Percentiles rank a stretch among this genome's conserved stretches.
Conservation (phyloP, 2,329 filamentous ascomycete species). For the Microdochium bolleyi region DNA sequence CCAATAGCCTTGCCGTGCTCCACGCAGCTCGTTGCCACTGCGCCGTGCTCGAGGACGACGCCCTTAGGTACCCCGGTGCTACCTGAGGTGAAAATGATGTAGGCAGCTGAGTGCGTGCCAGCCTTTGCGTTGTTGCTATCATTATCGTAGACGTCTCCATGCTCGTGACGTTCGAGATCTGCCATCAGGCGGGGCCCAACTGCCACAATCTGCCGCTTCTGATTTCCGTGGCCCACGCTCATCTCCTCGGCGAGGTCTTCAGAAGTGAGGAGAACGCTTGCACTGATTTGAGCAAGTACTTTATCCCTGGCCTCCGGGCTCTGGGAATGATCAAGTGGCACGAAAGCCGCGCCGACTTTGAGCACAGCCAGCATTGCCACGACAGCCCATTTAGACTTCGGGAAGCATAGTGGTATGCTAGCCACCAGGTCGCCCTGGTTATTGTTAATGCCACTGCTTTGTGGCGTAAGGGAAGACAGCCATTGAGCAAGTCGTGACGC, state of each 20-base stretch:
- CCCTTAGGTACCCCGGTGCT: conserved; percentile 41
- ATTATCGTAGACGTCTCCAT: conserved; percentile 33
- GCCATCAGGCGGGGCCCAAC: conserved; percentile 16
- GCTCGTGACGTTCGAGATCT: conserved; percentile 15
- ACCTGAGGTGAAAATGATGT: conserved; percentile 41
- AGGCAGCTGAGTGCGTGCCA: conserved; percentile 1
- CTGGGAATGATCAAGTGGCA: conserved; percentile 10
- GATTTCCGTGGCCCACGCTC: conserved; percentile 30
- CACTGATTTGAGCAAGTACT: conserved; percentile 32
- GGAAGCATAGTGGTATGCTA: conserved; percentile 6
- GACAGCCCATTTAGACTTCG: conserved; percentile 6
- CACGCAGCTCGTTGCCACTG: neutral
- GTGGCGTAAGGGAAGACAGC: neutral
- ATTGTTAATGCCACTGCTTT: neutral
- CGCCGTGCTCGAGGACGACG: conserved; percentile 18
- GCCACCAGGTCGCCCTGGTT: neutral
- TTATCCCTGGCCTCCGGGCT: conserved; percentile 30
- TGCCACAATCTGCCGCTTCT: conserved; percentile 21
- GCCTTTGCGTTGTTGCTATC: neutral
- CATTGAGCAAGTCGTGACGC: conserved; percentile 4
- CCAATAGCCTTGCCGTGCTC: neutral
- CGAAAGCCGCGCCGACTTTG: conserved; percentile 12
- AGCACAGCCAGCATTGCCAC: conserved; percentile 9
- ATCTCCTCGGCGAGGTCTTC: conserved; percentile 32
- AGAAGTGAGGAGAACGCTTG: conserved; percentile 35